phyloP scores from a whole-genome alignment of 345 rosid genomes.

The Dovyalis caffra region DNA sequence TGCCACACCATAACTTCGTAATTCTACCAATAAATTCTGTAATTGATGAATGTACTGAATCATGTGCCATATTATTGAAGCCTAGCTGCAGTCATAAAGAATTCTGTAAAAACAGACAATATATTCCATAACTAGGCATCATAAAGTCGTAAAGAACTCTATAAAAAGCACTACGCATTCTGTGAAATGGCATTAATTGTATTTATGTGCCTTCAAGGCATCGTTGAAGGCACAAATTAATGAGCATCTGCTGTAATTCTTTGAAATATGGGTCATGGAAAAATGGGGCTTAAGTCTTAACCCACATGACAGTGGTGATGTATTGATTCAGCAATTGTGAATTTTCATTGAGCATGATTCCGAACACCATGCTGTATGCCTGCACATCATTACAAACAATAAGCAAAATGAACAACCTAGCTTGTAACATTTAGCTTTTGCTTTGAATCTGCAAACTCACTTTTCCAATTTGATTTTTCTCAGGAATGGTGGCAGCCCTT shows the following conservation, averaged over 20 bases:
- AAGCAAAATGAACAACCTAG: not conserved
- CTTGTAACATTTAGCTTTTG: not conserved
- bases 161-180: not conserved
- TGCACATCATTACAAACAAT: not conserved
- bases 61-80: not conserved
- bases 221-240: not conserved
- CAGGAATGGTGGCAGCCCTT: slow-evolving; percentile 95
- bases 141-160: not conserved
- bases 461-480: slow-evolving; percentile 7
- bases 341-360: not conserved
- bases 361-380: not conserved
- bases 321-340: not conserved
- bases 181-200: too few relatives aligned
- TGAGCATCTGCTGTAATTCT: not conserved
- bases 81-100: not conserved
- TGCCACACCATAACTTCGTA: not conserved
- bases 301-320: not conserved
- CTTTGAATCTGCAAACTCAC: not conserved
- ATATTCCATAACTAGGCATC: too few relatives aligned
- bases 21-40: not conserved
- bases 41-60: not conserved
- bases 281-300: not conserved
- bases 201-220: not conserved
- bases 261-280: not conserved
- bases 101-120: not conserved